These are phyloP conservation scores for Scytalidium sp. DNA, from an alignment of 2,329 filamentous ascomycete genomes.

Conservation along the genomic window DNA sequence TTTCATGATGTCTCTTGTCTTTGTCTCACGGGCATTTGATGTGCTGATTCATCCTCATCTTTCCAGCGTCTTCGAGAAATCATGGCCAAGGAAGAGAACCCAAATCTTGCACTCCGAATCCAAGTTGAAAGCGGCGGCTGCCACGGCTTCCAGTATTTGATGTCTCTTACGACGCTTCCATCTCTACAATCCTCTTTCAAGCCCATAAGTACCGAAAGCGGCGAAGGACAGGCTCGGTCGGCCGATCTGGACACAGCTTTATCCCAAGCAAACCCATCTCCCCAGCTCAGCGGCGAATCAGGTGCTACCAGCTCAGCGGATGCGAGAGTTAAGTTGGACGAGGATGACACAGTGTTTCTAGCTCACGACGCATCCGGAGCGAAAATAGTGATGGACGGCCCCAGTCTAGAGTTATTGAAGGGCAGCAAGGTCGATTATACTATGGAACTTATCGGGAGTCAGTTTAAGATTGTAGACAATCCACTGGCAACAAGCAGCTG, in stretches of 20 bases:
- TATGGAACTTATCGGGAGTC: constrained; percentile 88
- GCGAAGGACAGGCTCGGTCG: not conserved
- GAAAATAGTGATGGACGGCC: constrained; percentile 86
- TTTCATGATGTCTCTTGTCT: not conserved
- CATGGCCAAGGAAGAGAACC: constrained; percentile 69
- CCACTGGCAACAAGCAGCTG: constrained; percentile 90
- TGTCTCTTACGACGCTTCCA: constrained; percentile 73
- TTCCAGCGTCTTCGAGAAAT: constrained; percentile 52
- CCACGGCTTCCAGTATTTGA: constrained; percentile 96
- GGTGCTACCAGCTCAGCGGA: not conserved
- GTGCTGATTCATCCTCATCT: constrained; percentile 5
- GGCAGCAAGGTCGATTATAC: constrained; percentile 97
- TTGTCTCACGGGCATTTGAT: not conserved
- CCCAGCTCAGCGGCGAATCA: not conserved
- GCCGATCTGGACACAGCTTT: not conserved
- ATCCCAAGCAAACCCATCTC: not conserved
- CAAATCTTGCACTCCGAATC: constrained; percentile 82
- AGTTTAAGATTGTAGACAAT: constrained; percentile 97
- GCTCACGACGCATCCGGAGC: constrained; percentile 58
- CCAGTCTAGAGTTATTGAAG: constrained; percentile 82
- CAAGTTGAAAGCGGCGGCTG: constrained; percentile 92
- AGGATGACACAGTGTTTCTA: constrained; percentile 86
- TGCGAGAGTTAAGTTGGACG: constrained; percentile 47
- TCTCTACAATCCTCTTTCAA: constrained; percentile 26
- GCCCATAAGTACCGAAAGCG: constrained; percentile 19